Evolutionary conservation across 2,329 filamentous ascomycete genomes (phyloP).

Genomic region (Fusarium sp.): DNA sequence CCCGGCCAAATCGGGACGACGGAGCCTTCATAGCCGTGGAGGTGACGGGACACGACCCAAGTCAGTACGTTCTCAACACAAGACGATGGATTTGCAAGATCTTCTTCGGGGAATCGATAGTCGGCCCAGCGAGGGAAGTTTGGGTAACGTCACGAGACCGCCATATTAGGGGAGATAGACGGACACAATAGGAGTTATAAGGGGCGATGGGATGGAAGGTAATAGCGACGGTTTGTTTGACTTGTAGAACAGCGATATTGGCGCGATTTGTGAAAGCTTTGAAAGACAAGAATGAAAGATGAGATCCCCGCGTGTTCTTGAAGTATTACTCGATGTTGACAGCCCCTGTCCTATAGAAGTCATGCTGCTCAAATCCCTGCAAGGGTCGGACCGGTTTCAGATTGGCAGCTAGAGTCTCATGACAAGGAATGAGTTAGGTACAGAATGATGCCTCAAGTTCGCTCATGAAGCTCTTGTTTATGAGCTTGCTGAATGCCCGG

Average conservation of each 20-base stretch:
- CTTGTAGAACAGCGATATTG: conserved; percentile 32
- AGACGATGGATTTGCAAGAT: conserved; percentile 60
- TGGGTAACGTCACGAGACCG: conserved; percentile 60
- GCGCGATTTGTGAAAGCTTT: conserved; percentile 26
- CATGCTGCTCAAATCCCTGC: conserved; percentile 19
- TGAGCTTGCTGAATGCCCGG: background rate
- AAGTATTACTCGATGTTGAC: background rate
- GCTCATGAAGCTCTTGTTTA: conserved; percentile 1
- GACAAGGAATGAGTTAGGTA: background rate
- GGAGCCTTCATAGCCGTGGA: conserved; percentile 57
- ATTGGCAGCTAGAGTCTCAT: conserved; percentile 14
- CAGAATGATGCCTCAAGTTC: background rate
- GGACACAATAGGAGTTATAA: conserved; percentile 25
- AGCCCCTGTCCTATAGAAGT: conserved; percentile 10
- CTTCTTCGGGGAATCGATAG: conserved; percentile 64
- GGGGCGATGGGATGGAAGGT: conserved; percentile 1
- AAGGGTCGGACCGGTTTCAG: conserved; percentile 34
- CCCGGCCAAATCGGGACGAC: conserved; percentile 50
- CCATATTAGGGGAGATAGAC: conserved; percentile 56
- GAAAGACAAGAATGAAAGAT: conserved; percentile 26
- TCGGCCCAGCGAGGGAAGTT: conserved; percentile 56
- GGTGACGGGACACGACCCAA: conserved; percentile 53
- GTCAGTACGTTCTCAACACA: conserved; percentile 50
- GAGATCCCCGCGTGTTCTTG: background rate
- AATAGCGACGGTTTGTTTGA: conserved; percentile 36